phyloP scores from a whole-genome alignment of 345 rosid genomes.

The Eucalyptus cladocalyx region DNA sequence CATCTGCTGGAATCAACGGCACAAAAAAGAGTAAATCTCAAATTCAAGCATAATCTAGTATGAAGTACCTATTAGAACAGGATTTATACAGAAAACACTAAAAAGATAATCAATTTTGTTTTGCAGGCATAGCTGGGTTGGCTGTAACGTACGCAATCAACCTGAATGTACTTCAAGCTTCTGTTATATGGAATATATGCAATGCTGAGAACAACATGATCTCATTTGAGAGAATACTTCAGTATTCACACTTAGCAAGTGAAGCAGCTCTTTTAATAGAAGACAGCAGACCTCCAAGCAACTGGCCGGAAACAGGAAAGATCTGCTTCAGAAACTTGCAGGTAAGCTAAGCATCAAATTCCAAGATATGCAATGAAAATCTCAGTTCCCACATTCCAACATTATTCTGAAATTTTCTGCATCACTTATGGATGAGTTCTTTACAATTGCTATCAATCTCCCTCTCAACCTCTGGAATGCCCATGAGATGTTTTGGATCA shows the following conservation, averaged over 20 bases:
- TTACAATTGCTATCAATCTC: background rate
- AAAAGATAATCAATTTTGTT: background rate
- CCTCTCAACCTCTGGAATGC: background rate
- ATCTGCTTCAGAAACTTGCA: conserved; percentile 66
- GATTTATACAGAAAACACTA: background rate
- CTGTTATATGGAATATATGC: conserved; percentile 82
- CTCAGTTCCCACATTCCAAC: background rate
- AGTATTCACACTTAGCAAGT: conserved; percentile 61
- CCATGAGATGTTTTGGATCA: background rate
- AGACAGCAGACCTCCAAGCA: conserved; percentile 45
- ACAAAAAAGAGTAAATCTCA: background rate
- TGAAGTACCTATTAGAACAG: background rate
- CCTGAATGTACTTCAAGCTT: conserved; percentile 78
- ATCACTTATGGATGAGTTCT: background rate
- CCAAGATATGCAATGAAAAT: background rate
- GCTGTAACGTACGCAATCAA: conserved; percentile 89
- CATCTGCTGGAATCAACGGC: background rate
- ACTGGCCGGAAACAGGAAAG: conserved; percentile 83
- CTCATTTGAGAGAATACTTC: conserved; percentile 84
- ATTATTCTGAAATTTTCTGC: background rate
- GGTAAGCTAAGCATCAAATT: conserved; percentile 10
- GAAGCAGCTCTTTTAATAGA: conserved; percentile 68
- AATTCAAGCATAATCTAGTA: background rate
- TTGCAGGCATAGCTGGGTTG: conserved; percentile 83
- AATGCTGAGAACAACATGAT: conserved; percentile 92